Evolutionary conservation across 2,329 filamentous ascomycete genomes (phyloP), one percentile per base, ranked within the genome.

Genomic region (Sordariomycetes sp.): DNA sequence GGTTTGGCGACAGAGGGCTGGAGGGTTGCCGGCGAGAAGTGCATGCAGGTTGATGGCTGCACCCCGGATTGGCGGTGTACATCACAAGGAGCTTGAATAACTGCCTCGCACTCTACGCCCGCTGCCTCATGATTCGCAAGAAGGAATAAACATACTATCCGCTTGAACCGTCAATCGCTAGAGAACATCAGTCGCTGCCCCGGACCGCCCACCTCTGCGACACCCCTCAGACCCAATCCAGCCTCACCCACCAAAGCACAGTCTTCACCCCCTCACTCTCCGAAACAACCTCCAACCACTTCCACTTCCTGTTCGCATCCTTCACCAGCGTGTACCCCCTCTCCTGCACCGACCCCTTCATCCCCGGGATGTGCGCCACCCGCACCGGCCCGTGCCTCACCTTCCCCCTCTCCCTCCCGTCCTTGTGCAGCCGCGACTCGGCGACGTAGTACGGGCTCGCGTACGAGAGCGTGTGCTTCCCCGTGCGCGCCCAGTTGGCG

Each of bases 301-400:
- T 46, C 40, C 40, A 46, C 40, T 16, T 46, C 40, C 40, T n/a
- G 18, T 46, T 14, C 40, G 11, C 18, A n/a, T n/a, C 18, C 18
- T 46, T n/a, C 6, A 46, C 16, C 16, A 46, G 16, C 18, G 40
- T n/a, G 18, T n/a, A 46, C 16, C 18, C 18, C 18, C 40, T 16
- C 14, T 46, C 40, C 40, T n/a, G n/a, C 16, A 46, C 5, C 40
- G 40, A 3, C 16, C 40, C 40, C 2, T n/a, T 46, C 40, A 46
- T 46, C 18, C 40, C 40, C 40, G 40, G 40, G 3, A 46, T n/a
- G 18, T 46, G 40, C 40, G 40, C 40, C 5, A 46, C 61, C 0
- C 58, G 61, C 14, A 65, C 60, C 3, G 67, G 67, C 0, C 67
- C 67, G 56, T 69, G 67, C 14, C 65, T 61, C 34, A 69, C 60